Evolutionary conservation across 495 filamentous ascomycete species (phyloP), one percentile per base, ranked within the genome.

Genomic region (Patellaria atrata): DNA sequence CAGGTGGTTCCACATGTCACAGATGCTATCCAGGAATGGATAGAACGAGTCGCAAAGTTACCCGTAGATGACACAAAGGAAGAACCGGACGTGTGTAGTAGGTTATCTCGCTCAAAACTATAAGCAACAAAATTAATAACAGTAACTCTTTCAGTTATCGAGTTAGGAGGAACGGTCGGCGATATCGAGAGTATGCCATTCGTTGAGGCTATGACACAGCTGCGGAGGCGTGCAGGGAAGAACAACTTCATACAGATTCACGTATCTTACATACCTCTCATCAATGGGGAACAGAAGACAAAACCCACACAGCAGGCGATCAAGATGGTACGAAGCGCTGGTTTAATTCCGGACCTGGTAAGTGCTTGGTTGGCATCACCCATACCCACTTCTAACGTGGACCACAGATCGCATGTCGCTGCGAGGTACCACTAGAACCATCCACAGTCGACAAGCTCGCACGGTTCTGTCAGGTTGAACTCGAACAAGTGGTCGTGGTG

Each of bases 281-380:
- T 71, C 20, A 50, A 57, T 20, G 57, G 77, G n/a, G 89, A 96
- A 61, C 72, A 89, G 59, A 97, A 96, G 73, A 94, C 84, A 10
- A 97, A 97, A 58, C 89, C 89, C 1, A 96, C 89, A 0, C 89
- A 96, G 54, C 68, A 78, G 42, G 82, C 89, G 22, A 84, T 94
- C 54, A 76, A 74, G 44, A 71, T 80, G 41, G 76, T 79, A 24
- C 70, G 86, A 29, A 80, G 73, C 41, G 75, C 77, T 43, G 87
- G 89, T 47, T 54, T 97, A 37, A 73, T 73, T 37, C 89, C 89
- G 8, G 89, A 97, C 55, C 55, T 94, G 46, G 70, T 78, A 52
- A 38, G 65, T 38, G 8, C 30, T 16, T 33, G 27, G 3, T 5
- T 4, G n/a, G 24, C 29, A 1, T 7, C 4, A 7, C 19, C 16